Evolutionary conservation across 768 basidiomycete genomes (phyloP).

Genomic region (Leccinum barrowsii): DNA sequence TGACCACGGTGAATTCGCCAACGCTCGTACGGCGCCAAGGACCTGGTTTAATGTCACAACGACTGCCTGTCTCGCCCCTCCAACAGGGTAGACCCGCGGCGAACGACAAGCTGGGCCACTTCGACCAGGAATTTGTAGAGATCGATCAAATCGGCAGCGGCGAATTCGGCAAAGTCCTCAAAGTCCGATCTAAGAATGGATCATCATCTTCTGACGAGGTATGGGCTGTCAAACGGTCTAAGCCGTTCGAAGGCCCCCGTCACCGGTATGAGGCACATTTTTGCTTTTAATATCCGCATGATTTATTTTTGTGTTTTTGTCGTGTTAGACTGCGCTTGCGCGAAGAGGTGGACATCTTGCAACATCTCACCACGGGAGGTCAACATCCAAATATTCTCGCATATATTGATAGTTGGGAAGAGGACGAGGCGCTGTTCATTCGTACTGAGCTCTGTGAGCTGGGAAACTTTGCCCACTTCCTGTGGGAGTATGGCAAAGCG

Average conservation of each 20-base stretch:
- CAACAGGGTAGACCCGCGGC: constrained; percentile 30
- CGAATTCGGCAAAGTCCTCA: constrained; percentile 91
- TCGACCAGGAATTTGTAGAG: constrained; percentile 78
- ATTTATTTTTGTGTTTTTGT: constrained; percentile 21
- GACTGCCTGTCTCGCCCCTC: constrained; percentile 21
- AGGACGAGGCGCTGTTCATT: constrained; percentile 83
- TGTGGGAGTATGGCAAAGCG: constrained; percentile 84
- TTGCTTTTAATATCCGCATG: constrained; percentile 11
- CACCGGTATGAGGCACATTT: constrained; percentile 63
- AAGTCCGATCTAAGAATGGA: constrained; percentile 65
- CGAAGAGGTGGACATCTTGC: constrained; percentile 92
- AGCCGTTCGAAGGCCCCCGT: constrained; percentile 84
- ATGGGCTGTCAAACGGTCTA: constrained; percentile 93
- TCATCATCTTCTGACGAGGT: constrained; percentile 42
- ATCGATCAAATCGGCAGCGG: constrained; percentile 84
- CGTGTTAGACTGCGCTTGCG: constrained; percentile 68
- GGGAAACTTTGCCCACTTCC: constrained; percentile 87
- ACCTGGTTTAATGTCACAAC: constrained; percentile 23
- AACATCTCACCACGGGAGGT: constrained; percentile 53
- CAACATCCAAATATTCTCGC: constrained; percentile 79
- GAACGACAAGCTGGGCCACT: constrained; percentile 58
- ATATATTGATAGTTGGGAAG: constrained; percentile 96
- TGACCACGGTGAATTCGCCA: constrained; percentile 44
- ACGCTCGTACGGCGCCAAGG: constrained; percentile 36
- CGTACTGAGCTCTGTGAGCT: constrained; percentile 92